Base-by-base conservation (phyloP, 768 basidiomycete genomes). In the Boletus fagicola region DNA sequence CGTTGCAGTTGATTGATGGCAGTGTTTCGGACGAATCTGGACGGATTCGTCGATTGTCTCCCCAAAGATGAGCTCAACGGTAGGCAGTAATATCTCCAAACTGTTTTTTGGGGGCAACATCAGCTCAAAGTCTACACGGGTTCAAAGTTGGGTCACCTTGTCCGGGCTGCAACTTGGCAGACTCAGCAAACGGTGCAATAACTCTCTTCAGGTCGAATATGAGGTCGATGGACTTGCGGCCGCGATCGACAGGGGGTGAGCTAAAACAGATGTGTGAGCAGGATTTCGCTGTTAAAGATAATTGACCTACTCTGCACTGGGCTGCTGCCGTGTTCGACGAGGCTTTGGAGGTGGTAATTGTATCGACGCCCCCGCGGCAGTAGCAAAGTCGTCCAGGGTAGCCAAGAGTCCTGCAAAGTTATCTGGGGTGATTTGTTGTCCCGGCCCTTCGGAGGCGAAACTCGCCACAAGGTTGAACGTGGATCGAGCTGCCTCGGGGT, bases 361-460 rank as follows among this genome's bases (percentile, higher is more conserved):
- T 24, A 83, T 78, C 4, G 80, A 75, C 7, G 83, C 79, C n/a
- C 80, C 80, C n/a, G 93, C 90, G 8, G 80, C 77, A 20, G 84
- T 84, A 3, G 91, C 92, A 73, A 94, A 98, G 52, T 94, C 92
- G 58, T 94, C 91, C 56, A 98, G 70, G 18, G 94, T 77, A 33
- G 87, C 85, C 33, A 95, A 76, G 24, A 98, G 78, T 3, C 91
- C 92, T 2, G 74, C 69, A 70, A 90, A 89, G 68, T 94, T 98
- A 65, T 98, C 96, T 2, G 77, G 69, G 0, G 85, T 84, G 45
- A 97, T 78, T 12, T 76, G 74, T 54, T 84, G 83, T 35, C 79
- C 77, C 12, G 80, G 72, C n/a, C 83, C 83, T 52, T 89, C 86
- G 0, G 80, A 71, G 15, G 81, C 78, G n/a, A 98, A 77, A 42